These are phyloP conservation scores for Naematelia encephala DNA, from an alignment of 768 basidiomycete genomes.

Conservation along the genomic window DNA sequence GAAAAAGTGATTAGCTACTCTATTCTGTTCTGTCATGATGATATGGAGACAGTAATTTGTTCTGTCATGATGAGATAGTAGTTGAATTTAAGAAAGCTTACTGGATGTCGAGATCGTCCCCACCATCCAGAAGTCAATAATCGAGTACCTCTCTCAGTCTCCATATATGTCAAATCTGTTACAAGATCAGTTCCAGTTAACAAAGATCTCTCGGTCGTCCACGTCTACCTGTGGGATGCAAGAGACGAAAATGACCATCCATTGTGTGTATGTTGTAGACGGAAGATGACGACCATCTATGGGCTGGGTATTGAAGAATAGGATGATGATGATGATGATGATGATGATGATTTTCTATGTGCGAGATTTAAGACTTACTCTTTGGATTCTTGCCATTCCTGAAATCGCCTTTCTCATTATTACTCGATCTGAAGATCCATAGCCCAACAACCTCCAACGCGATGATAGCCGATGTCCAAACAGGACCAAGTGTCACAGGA, in stretches of 20 bases:
- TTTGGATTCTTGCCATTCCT: conserved; percentile 90
- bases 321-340: neutral
- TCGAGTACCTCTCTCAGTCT: conserved; percentile 81
- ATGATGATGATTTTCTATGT: neutral
- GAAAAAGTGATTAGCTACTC: neutral
- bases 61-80: neutral
- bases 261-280: too few relatives aligned
- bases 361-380: conserved; percentile 56
- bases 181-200: neutral
- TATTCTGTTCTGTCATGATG: neutral
- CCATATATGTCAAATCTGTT: conserved; percentile 71
- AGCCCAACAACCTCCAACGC: conserved; percentile 69
- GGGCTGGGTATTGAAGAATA: too few relatives aligned
- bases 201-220: too few relatives aligned
- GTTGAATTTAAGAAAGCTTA: too few relatives aligned
- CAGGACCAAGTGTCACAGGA: conserved; percentile 69
- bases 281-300: too few relatives aligned
- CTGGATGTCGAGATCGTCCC: conserved; percentile 86
- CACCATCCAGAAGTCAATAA: conserved; percentile 96
- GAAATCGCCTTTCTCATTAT: conserved; percentile 94
- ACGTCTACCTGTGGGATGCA: too few relatives aligned
- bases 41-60: too few relatives aligned
- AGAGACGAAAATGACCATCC: too few relatives aligned
- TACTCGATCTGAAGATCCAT: conserved; percentile 83
- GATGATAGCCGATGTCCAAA: conserved; percentile 61